Evolutionary conservation across 495 filamentous ascomycete genomes (phyloP).

Genomic region (Lasiosphaeria ovina): DNA sequence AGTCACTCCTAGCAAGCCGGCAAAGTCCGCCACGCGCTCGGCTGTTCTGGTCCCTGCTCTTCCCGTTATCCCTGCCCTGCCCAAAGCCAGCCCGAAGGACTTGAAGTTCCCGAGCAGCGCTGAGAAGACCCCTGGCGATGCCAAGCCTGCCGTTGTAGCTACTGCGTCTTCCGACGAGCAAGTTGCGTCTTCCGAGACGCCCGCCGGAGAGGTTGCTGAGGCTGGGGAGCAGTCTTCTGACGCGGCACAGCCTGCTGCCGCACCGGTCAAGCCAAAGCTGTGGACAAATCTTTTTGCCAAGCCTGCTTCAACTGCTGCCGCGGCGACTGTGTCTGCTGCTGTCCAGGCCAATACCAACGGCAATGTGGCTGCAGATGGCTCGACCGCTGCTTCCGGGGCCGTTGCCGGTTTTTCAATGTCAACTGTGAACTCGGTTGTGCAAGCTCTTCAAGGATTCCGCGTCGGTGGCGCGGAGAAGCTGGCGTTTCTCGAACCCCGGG

Average conservation of each 20-base stretch:
- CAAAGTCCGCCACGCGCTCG: slow-evolving; percentile 48
- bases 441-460: slow-evolving; percentile 66
- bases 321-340: slow-evolving; percentile 25
- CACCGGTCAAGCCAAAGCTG: slow-evolving; percentile 59
- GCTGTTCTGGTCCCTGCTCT: slow-evolving; percentile 65
- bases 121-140: slow-evolving; percentile 25
- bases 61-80: slow-evolving; percentile 64
- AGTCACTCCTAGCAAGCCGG: slow-evolving; percentile 31
- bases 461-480: slow-evolving; percentile 63
- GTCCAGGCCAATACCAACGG: slow-evolving; percentile 26
- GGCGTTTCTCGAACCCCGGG: slow-evolving; percentile 87
- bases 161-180: slow-evolving; percentile 35
- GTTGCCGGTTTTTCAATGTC: slow-evolving; percentile 45
- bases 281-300: slow-evolving; percentile 75
- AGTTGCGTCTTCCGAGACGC: slow-evolving; percentile 24
- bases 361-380: slow-evolving; percentile 19
- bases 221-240: slow-evolving; percentile 20
- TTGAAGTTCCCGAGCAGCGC: slow-evolving; percentile 38
- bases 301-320: slow-evolving; percentile 39
- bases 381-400: slow-evolving; percentile 16
- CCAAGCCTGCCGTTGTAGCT: slow-evolving; percentile 4
- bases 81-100: slow-evolving; percentile 48
- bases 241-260: slow-evolving; percentile 37
- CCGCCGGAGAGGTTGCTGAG: slow-evolving; percentile 22
- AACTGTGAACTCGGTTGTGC: slow-evolving; percentile 64